These are phyloP conservation scores for Pseudonitzschia pungens DNA, from an alignment of 108 stramenopile genomes.

Conservation along the genomic window DNA sequence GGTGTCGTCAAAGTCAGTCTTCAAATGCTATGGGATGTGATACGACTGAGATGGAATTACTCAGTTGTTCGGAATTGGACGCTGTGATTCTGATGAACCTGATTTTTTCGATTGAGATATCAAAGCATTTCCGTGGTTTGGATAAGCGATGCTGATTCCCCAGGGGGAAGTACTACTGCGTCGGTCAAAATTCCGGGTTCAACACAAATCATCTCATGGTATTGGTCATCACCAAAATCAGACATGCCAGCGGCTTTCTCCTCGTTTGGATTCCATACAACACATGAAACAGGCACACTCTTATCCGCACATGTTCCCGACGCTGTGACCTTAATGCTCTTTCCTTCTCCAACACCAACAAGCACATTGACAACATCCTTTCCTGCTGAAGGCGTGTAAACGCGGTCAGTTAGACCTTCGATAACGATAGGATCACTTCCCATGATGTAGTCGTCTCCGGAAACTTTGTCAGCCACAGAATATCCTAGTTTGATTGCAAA, in stretches of 20 bases:
- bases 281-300: slow-evolving; percentile 55
- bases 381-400: slow-evolving; percentile 59
- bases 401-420: slow-evolving; percentile 49
- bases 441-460: slow-evolving; percentile 36
- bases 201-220: slow-evolving; percentile 82
- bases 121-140: slow-evolving; percentile 53
- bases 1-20: slow-evolving; percentile 51
- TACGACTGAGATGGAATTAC: slow-evolving; percentile 54
- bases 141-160: slow-evolving; percentile 49
- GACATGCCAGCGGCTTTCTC: slow-evolving; percentile 68
- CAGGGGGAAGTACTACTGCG: slow-evolving; percentile 37
- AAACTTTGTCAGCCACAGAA: slow-evolving; percentile 56
- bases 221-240: slow-evolving; percentile 76
- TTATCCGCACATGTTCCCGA: slow-evolving; percentile 50
- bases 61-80: slow-evolving; percentile 16
- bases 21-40: slow-evolving; percentile 67
- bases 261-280: slow-evolving; percentile 73
- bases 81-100: neutral
- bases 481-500: slow-evolving; percentile 25
- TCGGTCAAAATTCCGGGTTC: slow-evolving; percentile 69
- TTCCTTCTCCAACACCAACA: slow-evolving; percentile 43
- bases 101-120: neutral
- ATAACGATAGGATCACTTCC: slow-evolving; percentile 53
- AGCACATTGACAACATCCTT: slow-evolving; percentile 49
- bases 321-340: slow-evolving; percentile 42